These are phyloP conservation scores for Cyclanthera cordifolia DNA, from an alignment of 306 rosid species.

Conservation along the genomic window DNA sequence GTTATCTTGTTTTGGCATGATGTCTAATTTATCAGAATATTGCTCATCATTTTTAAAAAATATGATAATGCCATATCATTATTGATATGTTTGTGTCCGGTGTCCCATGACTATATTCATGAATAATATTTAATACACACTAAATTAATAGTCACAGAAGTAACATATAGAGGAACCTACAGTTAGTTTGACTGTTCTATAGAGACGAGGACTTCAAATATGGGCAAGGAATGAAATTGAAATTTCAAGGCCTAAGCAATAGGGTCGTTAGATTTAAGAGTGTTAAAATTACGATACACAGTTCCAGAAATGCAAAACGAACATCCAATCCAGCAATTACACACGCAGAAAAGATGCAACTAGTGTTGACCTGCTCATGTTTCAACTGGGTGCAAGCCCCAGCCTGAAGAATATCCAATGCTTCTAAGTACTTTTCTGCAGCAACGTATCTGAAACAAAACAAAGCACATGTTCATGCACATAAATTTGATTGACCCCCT, in stretches of 20 bases:
- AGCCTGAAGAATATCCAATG: slow-evolving; percentile 69
- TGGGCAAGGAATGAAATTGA: neutral
- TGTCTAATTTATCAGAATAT: neutral
- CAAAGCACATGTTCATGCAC: slow-evolving; percentile 17
- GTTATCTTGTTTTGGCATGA: neutral
- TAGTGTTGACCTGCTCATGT: slow-evolving; percentile 53
- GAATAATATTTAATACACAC: no score
- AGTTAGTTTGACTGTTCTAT: neutral
- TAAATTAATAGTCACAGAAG: neutral
- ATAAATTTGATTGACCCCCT: neutral
- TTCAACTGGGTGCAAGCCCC: slow-evolving; percentile 80
- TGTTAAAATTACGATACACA: neutral
- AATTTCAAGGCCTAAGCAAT: slow-evolving; percentile 8
- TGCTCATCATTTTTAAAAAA: neutral
- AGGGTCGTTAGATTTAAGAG: neutral
- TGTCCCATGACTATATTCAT: neutral
- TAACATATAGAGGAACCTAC: neutral
- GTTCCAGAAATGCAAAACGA: neutral
- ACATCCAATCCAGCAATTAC: slow-evolving; percentile 2
- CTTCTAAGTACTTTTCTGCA: slow-evolving; percentile 66
- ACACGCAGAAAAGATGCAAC: slow-evolving; percentile 7
- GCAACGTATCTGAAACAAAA: slow-evolving; percentile 56
- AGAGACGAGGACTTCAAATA: neutral
- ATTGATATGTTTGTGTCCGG: neutral
- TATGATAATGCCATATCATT: neutral